Evolutionary conservation across 2,329 filamentous ascomycete genomes (phyloP).

Genomic region (Fusarium vanettenii): DNA sequence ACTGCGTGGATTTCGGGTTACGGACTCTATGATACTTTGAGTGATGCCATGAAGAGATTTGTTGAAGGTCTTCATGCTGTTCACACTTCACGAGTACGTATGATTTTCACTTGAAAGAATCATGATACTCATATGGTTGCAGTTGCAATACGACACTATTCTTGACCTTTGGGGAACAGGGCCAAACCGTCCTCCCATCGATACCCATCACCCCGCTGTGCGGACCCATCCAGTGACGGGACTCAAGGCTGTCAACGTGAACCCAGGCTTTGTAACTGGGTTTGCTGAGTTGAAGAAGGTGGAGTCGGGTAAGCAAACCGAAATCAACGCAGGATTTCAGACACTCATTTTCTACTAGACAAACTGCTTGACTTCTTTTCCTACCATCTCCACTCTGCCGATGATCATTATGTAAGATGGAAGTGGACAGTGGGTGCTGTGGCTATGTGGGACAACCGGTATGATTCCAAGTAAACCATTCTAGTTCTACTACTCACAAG

Average conservation of each 20-base stretch:
- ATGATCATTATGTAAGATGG: conserved; percentile 62
- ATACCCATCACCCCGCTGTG: conserved; percentile 60
- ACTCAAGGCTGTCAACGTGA: conserved; percentile 59
- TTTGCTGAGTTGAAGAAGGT: conserved; percentile 62
- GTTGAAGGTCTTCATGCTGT: conserved; percentile 58
- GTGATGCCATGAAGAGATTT: conserved; percentile 54
- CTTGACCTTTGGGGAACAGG: conserved; percentile 16
- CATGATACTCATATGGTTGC: not conserved
- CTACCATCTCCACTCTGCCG: conserved; percentile 60
- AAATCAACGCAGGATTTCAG: not conserved
- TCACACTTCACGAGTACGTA: conserved; percentile 52
- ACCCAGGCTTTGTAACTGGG: conserved; percentile 58
- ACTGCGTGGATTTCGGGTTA: conserved; percentile 61
- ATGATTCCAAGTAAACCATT: not conserved
- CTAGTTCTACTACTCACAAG: not conserved
- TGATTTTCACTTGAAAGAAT: not conserved
- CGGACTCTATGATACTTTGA: conserved; percentile 58
- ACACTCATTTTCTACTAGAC: not conserved
- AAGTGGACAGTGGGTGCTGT: conserved; percentile 62
- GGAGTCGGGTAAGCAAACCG: conserved; percentile 54
- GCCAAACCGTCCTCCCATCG: conserved; percentile 54
- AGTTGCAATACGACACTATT: conserved; percentile 22
- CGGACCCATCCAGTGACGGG: conserved; percentile 61
- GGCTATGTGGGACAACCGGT: conserved; percentile 62
- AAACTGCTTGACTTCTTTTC: conserved; percentile 57